These are phyloP conservation scores for Castanea crenata DNA, from an alignment of 306 rosid genomes.

Conservation along the genomic window DNA sequence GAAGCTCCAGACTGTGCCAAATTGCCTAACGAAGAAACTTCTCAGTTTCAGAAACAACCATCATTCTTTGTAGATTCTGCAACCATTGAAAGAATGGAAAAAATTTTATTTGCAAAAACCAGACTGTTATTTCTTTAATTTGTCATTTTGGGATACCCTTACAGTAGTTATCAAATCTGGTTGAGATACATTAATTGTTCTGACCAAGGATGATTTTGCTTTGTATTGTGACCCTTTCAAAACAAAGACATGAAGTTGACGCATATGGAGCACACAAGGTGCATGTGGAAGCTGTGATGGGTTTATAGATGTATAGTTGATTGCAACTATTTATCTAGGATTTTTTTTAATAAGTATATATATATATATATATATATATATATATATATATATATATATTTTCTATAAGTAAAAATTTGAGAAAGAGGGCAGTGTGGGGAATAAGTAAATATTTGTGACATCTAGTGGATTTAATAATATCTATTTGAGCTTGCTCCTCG, in stretches of 20 bases:
- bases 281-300: background rate
- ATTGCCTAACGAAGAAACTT: constrained; percentile 35
- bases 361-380: too few relatives aligned
- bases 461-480: background rate
- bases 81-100: constrained; percentile 48
- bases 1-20: constrained; percentile 44
- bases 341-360: too few relatives aligned
- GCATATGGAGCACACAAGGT: background rate
- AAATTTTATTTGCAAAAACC: background rate
- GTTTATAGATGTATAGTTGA: too few relatives aligned
- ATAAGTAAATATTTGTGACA: background rate
- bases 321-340: too few relatives aligned
- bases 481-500: too few relatives aligned
- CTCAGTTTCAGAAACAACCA: constrained; percentile 37
- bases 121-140: background rate
- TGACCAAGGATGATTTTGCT: background rate
- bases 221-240: background rate
- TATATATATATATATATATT: too few relatives aligned
- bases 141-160: constrained; percentile 18
- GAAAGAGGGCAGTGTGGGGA: too few relatives aligned
- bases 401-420: too few relatives aligned
- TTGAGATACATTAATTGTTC: constrained; percentile 2
- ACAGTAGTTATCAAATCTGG: background rate
- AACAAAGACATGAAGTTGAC: constrained; percentile 4
- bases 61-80: constrained; percentile 43